phyloP scores from a whole-genome alignment of 495 filamentous ascomycete species.

The Hypoxylon crocopeplum region DNA sequence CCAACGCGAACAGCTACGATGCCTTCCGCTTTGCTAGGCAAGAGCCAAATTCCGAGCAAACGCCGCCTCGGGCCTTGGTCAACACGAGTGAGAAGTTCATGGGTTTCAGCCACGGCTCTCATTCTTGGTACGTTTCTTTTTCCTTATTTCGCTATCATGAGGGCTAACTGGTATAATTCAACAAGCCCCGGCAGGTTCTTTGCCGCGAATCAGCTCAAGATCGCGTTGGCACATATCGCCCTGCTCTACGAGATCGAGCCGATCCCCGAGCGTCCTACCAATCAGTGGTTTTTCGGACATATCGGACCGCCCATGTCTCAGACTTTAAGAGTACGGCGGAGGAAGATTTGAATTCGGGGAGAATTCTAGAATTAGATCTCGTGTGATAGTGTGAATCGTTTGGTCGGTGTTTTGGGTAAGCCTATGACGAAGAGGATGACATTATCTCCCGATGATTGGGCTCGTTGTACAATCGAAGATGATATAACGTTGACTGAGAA shows the following conservation, averaged over 20 bases:
- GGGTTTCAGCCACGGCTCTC: slow-evolving; percentile 48
- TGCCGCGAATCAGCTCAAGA: slow-evolving; percentile 51
- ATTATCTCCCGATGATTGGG: no score
- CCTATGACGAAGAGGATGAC: no score
- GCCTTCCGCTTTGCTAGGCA: slow-evolving; percentile 47
- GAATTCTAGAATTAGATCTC: no score
- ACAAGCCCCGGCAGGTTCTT: slow-evolving; percentile 53
- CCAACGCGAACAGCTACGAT: slow-evolving; percentile 40
- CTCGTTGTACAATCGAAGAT: no score
- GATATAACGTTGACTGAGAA: no score
- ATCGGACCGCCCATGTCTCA: slow-evolving; percentile 43
- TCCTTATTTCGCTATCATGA: not conserved
- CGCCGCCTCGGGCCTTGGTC: slow-evolving; percentile 32
- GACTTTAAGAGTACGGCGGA: slow-evolving; percentile 39
- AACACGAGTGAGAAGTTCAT: slow-evolving; percentile 45
- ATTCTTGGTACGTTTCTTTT: slow-evolving; percentile 44
- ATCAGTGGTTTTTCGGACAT: slow-evolving; percentile 40
- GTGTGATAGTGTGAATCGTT: no score
- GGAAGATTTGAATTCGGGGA: slow-evolving; percentile 11
- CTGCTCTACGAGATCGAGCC: slow-evolving; percentile 51
- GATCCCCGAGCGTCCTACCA: slow-evolving; percentile 37
- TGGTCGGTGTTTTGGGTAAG: no score
- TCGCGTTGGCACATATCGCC: slow-evolving; percentile 48
- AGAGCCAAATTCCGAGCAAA: not conserved
- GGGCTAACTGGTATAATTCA: slow-evolving; percentile 8